Conservation (phyloP, 2,329 filamentous ascomycete genomes). For the Aureobasidium musti region DNA sequence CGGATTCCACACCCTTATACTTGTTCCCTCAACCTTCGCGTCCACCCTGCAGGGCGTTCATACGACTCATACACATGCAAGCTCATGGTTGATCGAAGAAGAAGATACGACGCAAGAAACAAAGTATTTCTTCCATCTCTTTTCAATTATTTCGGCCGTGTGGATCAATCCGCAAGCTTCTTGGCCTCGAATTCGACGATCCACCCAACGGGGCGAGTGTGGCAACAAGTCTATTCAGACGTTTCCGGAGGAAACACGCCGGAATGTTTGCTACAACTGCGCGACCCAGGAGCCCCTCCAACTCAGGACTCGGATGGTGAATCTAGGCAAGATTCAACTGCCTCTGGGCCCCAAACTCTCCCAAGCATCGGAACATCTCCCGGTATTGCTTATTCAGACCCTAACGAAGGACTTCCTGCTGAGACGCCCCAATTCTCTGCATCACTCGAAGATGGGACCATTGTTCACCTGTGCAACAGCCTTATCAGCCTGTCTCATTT, state of each 20-base stretch:
- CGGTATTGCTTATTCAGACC: not conserved
- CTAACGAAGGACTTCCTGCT: not conserved
- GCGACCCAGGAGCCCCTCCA: not conserved
- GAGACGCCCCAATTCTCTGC: not conserved
- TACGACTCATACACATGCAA: too few relatives aligned
- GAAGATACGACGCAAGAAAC: not conserved
- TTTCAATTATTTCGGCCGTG: not conserved
- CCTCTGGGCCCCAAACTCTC: not conserved
- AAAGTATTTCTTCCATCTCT: not conserved
- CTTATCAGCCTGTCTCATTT: not conserved
- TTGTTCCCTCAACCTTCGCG: too few relatives aligned
- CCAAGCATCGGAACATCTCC: not conserved
- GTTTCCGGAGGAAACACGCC: not conserved
- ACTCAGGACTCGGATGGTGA: not conserved
- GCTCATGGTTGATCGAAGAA: not conserved
- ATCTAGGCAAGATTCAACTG: not conserved
- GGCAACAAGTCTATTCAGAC: not conserved
- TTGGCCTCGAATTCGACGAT: not conserved
- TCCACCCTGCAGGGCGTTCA: too few relatives aligned
- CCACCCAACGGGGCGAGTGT: not conserved
- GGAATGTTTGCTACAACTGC: not conserved
- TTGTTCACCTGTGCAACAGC: not conserved
- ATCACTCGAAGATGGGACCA: conserved; percentile 6
- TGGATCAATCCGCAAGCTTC: not conserved
- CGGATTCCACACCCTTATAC: too few relatives aligned